phyloP scores from a whole-genome alignment of 768 basidiomycete species.

The Russula dissimulans region DNA sequence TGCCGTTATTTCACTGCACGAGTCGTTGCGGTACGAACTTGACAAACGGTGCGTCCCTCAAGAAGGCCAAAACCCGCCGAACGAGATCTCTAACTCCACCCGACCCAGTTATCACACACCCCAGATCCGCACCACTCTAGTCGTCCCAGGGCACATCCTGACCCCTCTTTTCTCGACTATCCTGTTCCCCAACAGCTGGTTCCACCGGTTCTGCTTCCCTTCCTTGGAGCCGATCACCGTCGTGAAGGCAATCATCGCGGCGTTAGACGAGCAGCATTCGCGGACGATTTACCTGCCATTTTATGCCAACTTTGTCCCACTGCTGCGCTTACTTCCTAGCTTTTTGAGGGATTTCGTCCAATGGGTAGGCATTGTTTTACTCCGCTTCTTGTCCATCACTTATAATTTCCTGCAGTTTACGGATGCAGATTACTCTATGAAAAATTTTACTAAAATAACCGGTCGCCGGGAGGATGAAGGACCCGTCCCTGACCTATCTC shows the following conservation, averaged over 20 bases:
- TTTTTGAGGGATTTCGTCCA: slow-evolving; percentile 66
- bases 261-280: slow-evolving; percentile 74
- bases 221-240: slow-evolving; percentile 62
- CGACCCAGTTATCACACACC: slow-evolving; percentile 51
- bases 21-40: slow-evolving; percentile 82
- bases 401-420: slow-evolving; percentile 37
- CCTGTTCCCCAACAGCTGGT: slow-evolving; percentile 36
- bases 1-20: slow-evolving; percentile 71
- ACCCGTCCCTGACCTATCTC: background rate
- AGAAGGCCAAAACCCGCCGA: background rate
- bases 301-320: slow-evolving; percentile 52
- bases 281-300: slow-evolving; percentile 64
- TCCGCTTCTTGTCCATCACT: background rate
- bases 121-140: slow-evolving; percentile 76
- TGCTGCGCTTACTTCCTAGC: slow-evolving; percentile 52
- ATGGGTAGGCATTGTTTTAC: slow-evolving; percentile 41
- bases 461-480: slow-evolving; percentile 17
- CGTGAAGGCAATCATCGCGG: slow-evolving; percentile 73
- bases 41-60: slow-evolving; percentile 51
- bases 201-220: slow-evolving; percentile 71
- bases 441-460: slow-evolving; percentile 47
- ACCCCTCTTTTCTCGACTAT: slow-evolving; percentile 70
- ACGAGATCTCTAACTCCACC: slow-evolving; percentile 22
- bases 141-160: slow-evolving; percentile 70
- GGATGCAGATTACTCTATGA: slow-evolving; percentile 64